Conservation (phyloP, 1,284 basidiomycete genomes). For the Kalmanozyma brasiliensis region DNA sequence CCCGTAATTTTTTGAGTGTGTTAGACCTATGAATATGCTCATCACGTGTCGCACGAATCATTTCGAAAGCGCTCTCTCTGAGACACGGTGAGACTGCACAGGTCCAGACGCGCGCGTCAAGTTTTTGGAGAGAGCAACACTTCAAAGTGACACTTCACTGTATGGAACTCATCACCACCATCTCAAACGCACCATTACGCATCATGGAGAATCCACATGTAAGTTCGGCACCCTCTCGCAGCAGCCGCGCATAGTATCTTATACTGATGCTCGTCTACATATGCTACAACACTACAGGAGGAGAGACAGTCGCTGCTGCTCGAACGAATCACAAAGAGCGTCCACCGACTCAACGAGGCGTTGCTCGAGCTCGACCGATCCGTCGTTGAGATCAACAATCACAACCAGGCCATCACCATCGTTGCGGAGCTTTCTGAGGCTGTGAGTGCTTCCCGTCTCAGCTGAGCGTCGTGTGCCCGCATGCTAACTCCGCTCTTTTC, state of each 20-base stretch:
- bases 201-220: conserved; percentile 46
- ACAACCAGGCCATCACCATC: conserved; percentile 62
- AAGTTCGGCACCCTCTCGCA: neutral
- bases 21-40: neutral
- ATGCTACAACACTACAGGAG: conserved; percentile 72
- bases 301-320: conserved; percentile 88
- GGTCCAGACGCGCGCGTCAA: conserved; percentile 25
- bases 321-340: conserved; percentile 88
- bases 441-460: conserved; percentile 31
- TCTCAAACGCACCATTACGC: neutral
- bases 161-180: conserved; percentile 9
- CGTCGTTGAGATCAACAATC: conserved; percentile 70
- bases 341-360: conserved; percentile 72
- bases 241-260: neutral
- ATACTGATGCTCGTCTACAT: neutral
- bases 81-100: conserved; percentile 7
- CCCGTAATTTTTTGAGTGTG: neutral
- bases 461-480: neutral
- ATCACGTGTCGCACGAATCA: conserved; percentile 40
- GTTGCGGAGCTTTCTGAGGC: conserved; percentile 64
- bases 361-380: conserved; percentile 80
- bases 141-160: conserved; percentile 3
- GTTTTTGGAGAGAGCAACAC: conserved; percentile 32
- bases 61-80: neutral
- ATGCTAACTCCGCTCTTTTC: neutral